Conservation (phyloP, 345 rosid species). For the Euphorbia lathyris region DNA sequence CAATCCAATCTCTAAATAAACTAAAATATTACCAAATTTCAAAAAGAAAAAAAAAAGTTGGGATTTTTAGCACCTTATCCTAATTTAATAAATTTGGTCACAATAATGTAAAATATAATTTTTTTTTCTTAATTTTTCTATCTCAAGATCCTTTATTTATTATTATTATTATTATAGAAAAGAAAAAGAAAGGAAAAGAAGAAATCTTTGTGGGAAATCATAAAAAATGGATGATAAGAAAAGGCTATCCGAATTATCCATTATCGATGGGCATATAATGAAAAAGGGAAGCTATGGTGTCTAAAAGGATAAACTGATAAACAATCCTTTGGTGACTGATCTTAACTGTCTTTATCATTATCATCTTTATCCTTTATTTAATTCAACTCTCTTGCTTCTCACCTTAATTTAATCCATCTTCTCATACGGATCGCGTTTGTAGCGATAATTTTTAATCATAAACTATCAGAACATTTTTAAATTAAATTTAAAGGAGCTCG, state of each 20-base stretch:
- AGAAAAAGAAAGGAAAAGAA: background rate
- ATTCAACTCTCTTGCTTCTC: too few relatives aligned
- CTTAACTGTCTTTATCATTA: constrained; percentile 13
- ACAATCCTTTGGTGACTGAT: background rate
- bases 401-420: background rate
- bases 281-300: background rate
- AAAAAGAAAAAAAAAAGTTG: constrained; percentile 5
- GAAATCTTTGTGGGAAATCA: background rate
- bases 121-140: too few relatives aligned
- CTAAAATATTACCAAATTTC: background rate
- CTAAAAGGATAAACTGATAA: constrained; percentile 2
- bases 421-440: too few relatives aligned
- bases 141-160: background rate
- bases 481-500: too few relatives aligned
- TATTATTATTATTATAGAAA: background rate
- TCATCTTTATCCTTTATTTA: background rate
- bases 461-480: too few relatives aligned
- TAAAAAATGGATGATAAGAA: too few relatives aligned
- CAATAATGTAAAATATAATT: background rate
- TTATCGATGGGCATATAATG: background rate
- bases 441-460: too few relatives aligned
- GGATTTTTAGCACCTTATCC: background rate
- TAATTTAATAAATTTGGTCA: background rate
- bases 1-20: constrained; percentile 17
- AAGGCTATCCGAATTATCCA: constrained; percentile 6